A percentile compares a stretch with the other conserved stretches of the same genome.
Conservation (phyloP, 208 protist genomes). For the Leishmania major region DNA sequence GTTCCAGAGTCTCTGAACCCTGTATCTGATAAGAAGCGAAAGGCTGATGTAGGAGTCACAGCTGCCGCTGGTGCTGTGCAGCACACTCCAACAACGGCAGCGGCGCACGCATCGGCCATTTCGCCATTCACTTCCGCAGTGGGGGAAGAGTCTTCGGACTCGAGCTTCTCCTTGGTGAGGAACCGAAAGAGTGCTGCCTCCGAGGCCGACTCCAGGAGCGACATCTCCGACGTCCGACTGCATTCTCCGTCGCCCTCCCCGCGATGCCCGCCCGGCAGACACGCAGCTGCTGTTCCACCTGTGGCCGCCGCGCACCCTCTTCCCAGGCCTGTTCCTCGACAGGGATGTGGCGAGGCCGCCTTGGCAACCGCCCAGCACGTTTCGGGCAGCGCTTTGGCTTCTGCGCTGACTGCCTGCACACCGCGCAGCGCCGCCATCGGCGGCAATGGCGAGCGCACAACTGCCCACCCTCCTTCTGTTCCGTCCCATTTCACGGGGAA, state of each 20-base stretch:
- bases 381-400: background rate
- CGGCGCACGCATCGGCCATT: conserved; percentile 10
- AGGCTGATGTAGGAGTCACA: background rate
- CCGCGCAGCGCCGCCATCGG: background rate
- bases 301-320: conserved; percentile 1
- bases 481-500: conserved; percentile 8
- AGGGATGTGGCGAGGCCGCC: background rate
- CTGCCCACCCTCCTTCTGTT: background rate
- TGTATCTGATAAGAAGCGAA: background rate
- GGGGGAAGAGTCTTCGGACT: conserved; percentile 14
- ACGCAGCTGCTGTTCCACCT: background rate
- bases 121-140: conserved; percentile 18
- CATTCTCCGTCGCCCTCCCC: conserved; percentile 21
- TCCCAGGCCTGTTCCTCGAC: background rate
- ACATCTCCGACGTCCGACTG: conserved; percentile 1
- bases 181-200: background rate
- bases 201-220: background rate
- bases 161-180: conserved; percentile 20
- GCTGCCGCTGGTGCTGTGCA: background rate
- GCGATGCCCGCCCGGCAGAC: conserved; percentile 4
- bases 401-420: conserved; percentile 18
- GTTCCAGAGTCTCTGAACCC: background rate
- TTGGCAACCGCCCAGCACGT: background rate
- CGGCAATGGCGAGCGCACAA: background rate
- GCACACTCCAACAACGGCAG: background rate